Evolutionary conservation across 73 alveolate genomes (phyloP), one percentile per base, ranked within the genome.

Genomic region (Durusdinium trenchii): DNA sequence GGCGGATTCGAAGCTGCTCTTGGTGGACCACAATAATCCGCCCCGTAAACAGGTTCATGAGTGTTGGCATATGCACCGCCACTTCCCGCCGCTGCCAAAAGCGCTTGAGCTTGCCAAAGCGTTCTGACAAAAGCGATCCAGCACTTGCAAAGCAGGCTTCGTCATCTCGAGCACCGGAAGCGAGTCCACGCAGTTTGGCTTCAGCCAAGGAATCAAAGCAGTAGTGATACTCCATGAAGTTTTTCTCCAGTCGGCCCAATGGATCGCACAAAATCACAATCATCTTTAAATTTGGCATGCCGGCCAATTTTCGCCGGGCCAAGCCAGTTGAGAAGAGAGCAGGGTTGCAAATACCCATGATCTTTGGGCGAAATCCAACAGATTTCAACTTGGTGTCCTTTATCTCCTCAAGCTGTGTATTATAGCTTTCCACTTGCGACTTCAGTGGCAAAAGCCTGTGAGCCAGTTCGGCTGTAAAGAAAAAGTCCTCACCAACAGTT

Each of bases 181-280:
- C 86, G 28, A 62, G 35, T 32, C 83, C 75, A 14, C 62, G 75
- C 79, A 23, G 67, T 4, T 38, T 51, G 18, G 51, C 78, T 6
- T 90, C 87, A 16, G 61, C 20, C 20, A 43, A 14, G 52, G 45
- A 54, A 32, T 90, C 73, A 50, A 60, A 75, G 61, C 96, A 90
- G 86, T 90, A 90, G 43, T 46, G 42, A 86, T 90, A 90, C 79
- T 64, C 86, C 87, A 90, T 67, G 71, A 90, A 90, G 32, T 42
- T 51, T 14, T 75, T 73, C 57, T 90, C 96, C 51, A 67, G 14
- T 45, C 96, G 96, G 46, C 86, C 86, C 9, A 90, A 51, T 3
- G 96, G 96, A 43, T 90, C 96, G 43, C 96, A 90, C 64, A 90
- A 40, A 12, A 50, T 67, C 96, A 90, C 20, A 30, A 90, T 38